Evolutionary conservation across 805 yeast genomes (phyloP), one percentile per base, ranked within the genome.

Genomic region (Pichia membranifaciens): DNA sequence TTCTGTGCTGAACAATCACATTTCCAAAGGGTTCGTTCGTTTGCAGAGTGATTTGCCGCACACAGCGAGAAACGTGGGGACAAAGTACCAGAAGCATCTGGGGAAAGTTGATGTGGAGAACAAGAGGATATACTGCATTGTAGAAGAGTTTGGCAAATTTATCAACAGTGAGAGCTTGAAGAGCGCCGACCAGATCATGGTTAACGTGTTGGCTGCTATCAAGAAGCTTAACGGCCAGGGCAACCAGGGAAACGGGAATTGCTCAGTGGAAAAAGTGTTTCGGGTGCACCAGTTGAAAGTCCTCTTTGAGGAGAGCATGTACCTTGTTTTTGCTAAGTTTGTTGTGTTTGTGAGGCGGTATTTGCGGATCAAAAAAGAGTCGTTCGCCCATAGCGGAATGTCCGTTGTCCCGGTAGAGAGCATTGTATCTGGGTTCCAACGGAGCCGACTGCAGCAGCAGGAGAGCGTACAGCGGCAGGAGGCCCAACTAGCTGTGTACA

Each of bases 101-200:
- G 13, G 9, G 3, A 6, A 58, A 32, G 44, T 47, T 8, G 47
- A 48, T 8, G 21, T 34, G 5, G 56, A 59, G 48, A 54, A 55
- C 23, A 46, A 51, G 18, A 36, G 40, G 17, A 41, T 56, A 9
- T 49, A 54, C 16, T 43, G 49, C 1, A 10, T 47, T 10, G 22
- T 47, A 5, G 22, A 38, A 20, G 16, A 32, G 18, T 43, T 47
- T 13, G 23, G 25, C 6, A 17, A 33, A 22, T 42, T 47, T 21
- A 18, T 38, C 3, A 43, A 28, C 21, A 33, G 38, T 23, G 42
- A 37, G 20, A 41, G 20, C n/a, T 29, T 38, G 21, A 36, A 38
- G 22, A 16, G 23, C 7, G 32, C 36, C 5, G 43, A 47, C 2
- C 4, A 4, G 7, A 17, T 32, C 21, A 25, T 42, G 3, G 16